A percentile compares a stretch with the other conserved stretches of the same genome.
Conservation (phyloP, 306 rosid genomes). For the Arachis hypogaea region DNA sequence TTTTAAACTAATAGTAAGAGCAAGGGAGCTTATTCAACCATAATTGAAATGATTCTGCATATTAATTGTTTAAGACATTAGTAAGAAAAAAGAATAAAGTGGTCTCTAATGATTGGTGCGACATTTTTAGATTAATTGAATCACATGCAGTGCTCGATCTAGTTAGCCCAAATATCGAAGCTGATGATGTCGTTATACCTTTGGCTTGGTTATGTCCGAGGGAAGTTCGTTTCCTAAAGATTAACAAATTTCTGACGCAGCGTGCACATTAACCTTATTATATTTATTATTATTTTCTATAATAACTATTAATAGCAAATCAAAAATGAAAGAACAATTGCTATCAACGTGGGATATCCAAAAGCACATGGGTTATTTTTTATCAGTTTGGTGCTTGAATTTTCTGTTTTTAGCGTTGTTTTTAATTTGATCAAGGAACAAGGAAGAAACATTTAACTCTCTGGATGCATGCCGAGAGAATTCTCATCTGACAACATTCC, state of each 20-base stretch:
- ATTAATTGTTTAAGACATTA: too few relatives aligned
- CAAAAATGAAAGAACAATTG: not conserved
- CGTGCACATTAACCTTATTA: not conserved
- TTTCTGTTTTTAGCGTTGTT: conserved; percentile 47
- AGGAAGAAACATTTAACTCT: conserved; percentile 31
- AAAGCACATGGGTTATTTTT: conserved; percentile 55
- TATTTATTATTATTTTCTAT: too few relatives aligned
- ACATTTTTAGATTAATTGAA: not conserved
- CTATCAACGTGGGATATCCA: conserved; percentile 25
- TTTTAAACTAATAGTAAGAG: too few relatives aligned
- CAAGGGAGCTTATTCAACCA: too few relatives aligned
- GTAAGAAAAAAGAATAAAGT: too few relatives aligned
- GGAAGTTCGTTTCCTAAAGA: conserved; percentile 22
- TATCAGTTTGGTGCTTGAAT: conserved; percentile 40
- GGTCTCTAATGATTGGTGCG: conserved; percentile 5
- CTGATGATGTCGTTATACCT: conserved; percentile 12
- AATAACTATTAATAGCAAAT: not conserved
- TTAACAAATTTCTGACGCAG: conserved; percentile 14
- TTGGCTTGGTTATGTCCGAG: conserved; percentile 27
- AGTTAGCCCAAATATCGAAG: conserved; percentile 10
- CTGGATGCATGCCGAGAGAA: conserved; percentile 44
- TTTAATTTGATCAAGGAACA: not conserved
- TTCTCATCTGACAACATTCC: conserved; percentile 42
- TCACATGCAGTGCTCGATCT: conserved; percentile 6
- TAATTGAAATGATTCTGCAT: too few relatives aligned